phyloP scores from a whole-genome alignment of 1,139 yeast genomes.

The Candida sp. region DNA sequence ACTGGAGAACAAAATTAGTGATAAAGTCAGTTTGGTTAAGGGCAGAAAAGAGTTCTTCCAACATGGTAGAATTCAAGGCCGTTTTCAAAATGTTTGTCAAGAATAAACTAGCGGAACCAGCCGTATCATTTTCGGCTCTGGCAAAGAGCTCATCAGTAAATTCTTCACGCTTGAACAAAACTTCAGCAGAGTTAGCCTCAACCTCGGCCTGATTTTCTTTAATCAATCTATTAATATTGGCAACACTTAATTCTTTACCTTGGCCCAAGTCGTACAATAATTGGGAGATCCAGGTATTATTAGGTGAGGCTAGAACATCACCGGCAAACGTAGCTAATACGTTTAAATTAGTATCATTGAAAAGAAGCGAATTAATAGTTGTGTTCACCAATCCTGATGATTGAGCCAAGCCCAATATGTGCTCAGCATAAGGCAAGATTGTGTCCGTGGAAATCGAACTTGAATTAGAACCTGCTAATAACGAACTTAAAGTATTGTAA shows the following conservation, averaged over 20 bases:
- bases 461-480: neutral
- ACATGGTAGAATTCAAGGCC: constrained; percentile 22
- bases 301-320: constrained; percentile 14
- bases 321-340: constrained; percentile 24
- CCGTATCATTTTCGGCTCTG: constrained; percentile 8
- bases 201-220: neutral
- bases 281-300: constrained; percentile 24
- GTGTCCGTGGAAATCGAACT: neutral
- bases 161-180: constrained; percentile 1
- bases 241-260: constrained; percentile 26
- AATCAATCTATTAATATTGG: constrained; percentile 24
- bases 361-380: constrained; percentile 20
- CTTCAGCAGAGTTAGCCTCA: neutral
- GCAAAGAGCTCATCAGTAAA: neutral
- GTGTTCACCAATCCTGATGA: constrained; percentile 24
- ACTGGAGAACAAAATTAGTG: constrained; percentile 24
- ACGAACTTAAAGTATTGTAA: neutral
- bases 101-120: constrained; percentile 34
- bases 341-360: constrained; percentile 27
- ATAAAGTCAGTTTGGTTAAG: constrained; percentile 30
- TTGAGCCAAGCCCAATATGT: neutral
- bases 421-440: constrained; percentile 1
- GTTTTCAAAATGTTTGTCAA: constrained; percentile 28
- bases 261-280: constrained; percentile 29
- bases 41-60: constrained; percentile 25